Evolutionary conservation across 192 early-diverging fungal species (phyloP), one percentile per base, ranked within the genome.

Genomic region (Gryganskiella cystojenkinii): DNA sequence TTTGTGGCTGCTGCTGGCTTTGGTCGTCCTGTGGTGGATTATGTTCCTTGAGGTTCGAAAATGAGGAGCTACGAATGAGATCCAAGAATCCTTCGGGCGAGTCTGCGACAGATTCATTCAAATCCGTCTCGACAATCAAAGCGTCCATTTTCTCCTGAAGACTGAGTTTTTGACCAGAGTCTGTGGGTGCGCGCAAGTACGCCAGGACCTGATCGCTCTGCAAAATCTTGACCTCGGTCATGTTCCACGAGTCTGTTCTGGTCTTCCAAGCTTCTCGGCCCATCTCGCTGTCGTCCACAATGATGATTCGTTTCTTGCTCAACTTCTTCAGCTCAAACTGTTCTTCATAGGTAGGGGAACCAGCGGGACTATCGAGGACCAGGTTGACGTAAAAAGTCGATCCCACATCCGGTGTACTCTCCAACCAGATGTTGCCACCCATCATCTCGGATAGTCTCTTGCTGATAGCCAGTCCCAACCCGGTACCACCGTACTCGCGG

Each of bases 401-500:
- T 14, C 89, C 89, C 17, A 85, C 76, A 22, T 82, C 82, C 33
- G 81, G 80, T 30, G 67, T 62, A 20, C 85, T 86, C 42, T 83
- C 79, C 19, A 88, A 87, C 86, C 88, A 87, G 56, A 92, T 79
- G 10, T 76, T 79, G 34, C 88, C 90, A 15, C 89, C 88, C 90
- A 92, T 92, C 56, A 87, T 55, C 70, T 90, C 84, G 22, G 83
- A 83, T 2, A 92, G 70, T 0, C 80, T 80, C 24, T 85, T 87
- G n/a, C 87, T 90, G 42, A 92, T 92, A 11, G 89, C 90, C 33
- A 92, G 74, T 1, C 90, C 90, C 19, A 92, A 69, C 4, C 90
- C 90, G 3, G 90, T 90, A 25, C 88, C 88, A 27, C 83, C 88
- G 49, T 85, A 88, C 27, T 82, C 73, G 43, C 87, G 69, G 27